Evolutionary conservation across 305 asterid species (phyloP), one percentile per base, ranked within the genome.

Genomic region (Striga hermonthica): DNA sequence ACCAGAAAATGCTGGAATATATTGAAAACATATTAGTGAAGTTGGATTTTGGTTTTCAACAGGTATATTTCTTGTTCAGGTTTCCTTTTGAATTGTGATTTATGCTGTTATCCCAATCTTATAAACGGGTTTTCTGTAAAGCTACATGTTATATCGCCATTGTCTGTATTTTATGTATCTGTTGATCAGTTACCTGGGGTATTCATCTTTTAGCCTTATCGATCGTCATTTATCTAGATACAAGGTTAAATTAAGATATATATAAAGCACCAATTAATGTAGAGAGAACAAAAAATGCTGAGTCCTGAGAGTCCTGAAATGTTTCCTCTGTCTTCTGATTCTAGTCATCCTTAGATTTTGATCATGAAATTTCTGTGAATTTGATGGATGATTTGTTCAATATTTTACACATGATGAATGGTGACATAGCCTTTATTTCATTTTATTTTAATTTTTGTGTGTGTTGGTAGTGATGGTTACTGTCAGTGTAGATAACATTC

Each of bases 1-100:
- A 94, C 70, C 75, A 85, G 63, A 79, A 71, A 75, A 82, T 82
- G 95, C 85, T 83, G 75, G 95, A 82, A 74, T 86, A 85, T 74
- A 76, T 84, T 78, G 93, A 84, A 63, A 75, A 74, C 65, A 64
- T 76, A 71, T 75, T 81, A 47, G 72, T 81, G 38, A 85, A 79
- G 68, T 83, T 86, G 62, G 91, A 85, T 71, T 84, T 90, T 75
- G 83, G 79, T 66, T 80, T 65, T 68, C 85, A 38, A 62, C 83
- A 79, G 98, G 99, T 94, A 83, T 62, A 9, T 69, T 60, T 36
- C 9, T 68, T 64, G 61, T 45, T 49, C 64, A 5, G 50, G 45
- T 58, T 59, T 48, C 64, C 64, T 57, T 34, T 40, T 35, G 14
- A 50, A 65, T 65, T 73, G 60, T 69, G 52, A 56, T 50, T 66